These are phyloP conservation scores for Draba incana DNA, from an alignment of 345 rosid genomes.

Conservation along the genomic window DNA sequence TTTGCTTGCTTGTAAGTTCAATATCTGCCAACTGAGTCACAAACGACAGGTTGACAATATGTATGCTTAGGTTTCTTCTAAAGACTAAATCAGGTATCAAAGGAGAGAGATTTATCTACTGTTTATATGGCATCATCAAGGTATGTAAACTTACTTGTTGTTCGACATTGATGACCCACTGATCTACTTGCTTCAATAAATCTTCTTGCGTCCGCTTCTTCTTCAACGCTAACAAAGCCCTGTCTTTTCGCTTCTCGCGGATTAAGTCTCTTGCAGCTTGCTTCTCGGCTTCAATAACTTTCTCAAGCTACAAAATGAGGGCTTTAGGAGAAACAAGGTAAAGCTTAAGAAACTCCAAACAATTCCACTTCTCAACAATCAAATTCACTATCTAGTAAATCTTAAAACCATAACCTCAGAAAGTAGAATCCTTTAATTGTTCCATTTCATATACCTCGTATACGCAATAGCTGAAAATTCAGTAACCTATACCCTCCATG, in stretches of 20 bases:
- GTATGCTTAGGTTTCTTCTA: slow-evolving; percentile 6
- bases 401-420: slow-evolving; percentile 5
- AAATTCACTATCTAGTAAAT: slow-evolving; percentile 10
- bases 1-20: slow-evolving; percentile 92
- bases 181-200: slow-evolving; percentile 84
- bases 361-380: slow-evolving; percentile 7
- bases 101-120: not conserved
- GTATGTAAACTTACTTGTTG: slow-evolving; percentile 82
- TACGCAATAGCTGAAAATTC: not conserved
- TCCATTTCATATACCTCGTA: not conserved
- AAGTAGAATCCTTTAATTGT: slow-evolving; percentile 3
- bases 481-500: slow-evolving; percentile 2
- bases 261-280: slow-evolving; percentile 87
- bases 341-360: not conserved
- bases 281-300: slow-evolving; percentile 88
- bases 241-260: slow-evolving; percentile 80
- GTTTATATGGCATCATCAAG: not conserved
- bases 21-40: slow-evolving; percentile 82
- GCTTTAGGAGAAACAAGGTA: not conserved
- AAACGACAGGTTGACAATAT: not conserved
- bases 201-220: slow-evolving; percentile 95
- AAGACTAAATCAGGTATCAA: not conserved
- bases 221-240: slow-evolving; percentile 91
- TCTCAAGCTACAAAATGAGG: slow-evolving; percentile 56
- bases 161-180: slow-evolving; percentile 93